Evolutionary conservation across 345 rosid genomes (phyloP), one percentile per base, ranked within the genome.

Genomic region (Hibiscus tridactylites): DNA sequence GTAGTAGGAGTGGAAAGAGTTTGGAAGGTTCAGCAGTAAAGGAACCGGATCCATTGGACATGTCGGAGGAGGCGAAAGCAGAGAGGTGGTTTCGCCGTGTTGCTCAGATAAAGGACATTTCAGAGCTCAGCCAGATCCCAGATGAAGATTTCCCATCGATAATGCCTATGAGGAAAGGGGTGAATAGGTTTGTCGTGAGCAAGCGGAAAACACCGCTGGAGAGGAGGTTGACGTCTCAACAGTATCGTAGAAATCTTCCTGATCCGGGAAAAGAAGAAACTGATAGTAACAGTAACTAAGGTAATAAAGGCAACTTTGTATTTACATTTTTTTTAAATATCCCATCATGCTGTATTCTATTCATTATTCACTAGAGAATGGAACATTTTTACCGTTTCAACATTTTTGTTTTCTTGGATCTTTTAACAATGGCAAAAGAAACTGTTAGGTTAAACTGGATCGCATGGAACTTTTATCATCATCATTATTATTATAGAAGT

Each of bases 151-250:
- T 95, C 81, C 97, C 99, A 0, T 90, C 96, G 10, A 95, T 92
- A 82, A 92, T 95, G 99, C 99, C 98, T 15, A 89, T 95, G 99
- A 82, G 99, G 80, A 95, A 92, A 84, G 99, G 98, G 39, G 98
- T 92, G 58, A 92, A 92, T 82, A 85, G 99, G 75, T 92, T 95
- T 76, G 99, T 95, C 5, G 90, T 92, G 68, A 95, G 99, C 90
- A 95, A 92, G 79, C 87, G 70, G 54, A 95, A 92, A 71, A 89
- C 99, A 2, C 98, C 98, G 7, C 31, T 86, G 52, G 97, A 95
- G 81, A 89, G 97, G 71, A 86, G 99, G 79, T 82, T 95, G 78
- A 88, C 96, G 57, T 89, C 99, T 67, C 85, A 91, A 67, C 96
- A 83, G 78, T 86, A 92, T 24, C 83, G 83, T 72, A 87, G 79